Percentiles rank a stretch among this genome's conserved stretches.
Conservation (phyloP, 108 stramenopile genomes). For the Skeletonema tropicum region DNA sequence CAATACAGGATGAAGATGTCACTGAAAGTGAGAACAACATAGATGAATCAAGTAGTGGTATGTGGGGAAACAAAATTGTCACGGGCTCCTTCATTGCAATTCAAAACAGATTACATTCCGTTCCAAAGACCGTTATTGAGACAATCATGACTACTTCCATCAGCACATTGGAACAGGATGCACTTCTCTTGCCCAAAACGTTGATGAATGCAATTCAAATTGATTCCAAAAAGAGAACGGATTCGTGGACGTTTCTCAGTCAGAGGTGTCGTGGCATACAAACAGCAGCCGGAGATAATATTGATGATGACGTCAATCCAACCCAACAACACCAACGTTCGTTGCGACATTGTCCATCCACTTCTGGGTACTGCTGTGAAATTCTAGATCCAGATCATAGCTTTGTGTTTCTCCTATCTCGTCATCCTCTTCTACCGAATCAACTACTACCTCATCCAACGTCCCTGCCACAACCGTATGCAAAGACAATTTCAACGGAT, state of each 20-base stretch:
- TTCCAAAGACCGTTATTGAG: conserved; percentile 20
- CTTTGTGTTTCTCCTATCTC: conserved; percentile 54
- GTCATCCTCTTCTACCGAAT: conserved; percentile 66
- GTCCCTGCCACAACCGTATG: conserved; percentile 55
- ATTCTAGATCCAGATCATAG: conserved; percentile 54
- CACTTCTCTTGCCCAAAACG: conserved; percentile 29
- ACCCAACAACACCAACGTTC: conserved; percentile 12
- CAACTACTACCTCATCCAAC: conserved; percentile 59
- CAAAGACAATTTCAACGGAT: not conserved
- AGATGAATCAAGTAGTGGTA: not conserved
- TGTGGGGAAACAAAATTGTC: conserved; percentile 11
- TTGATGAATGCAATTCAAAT: conserved; percentile 20
- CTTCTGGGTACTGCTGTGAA: conserved; percentile 74
- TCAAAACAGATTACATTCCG: conserved; percentile 2
- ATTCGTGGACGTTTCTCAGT: conserved; percentile 23
- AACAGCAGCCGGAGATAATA: conserved; percentile 26
- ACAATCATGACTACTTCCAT: conserved; percentile 4
- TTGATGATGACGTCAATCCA: not conserved
- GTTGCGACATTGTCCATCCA: conserved; percentile 37
- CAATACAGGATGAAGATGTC: not conserved
- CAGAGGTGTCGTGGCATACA: conserved; percentile 45
- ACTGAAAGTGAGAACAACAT: not conserved
- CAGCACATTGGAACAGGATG: conserved; percentile 24
- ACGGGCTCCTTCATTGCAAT: conserved; percentile 30
- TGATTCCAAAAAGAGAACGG: not conserved